These are phyloP conservation scores for Leccinum imitatum DNA, from an alignment of 768 basidiomycete species.

Conservation along the genomic window DNA sequence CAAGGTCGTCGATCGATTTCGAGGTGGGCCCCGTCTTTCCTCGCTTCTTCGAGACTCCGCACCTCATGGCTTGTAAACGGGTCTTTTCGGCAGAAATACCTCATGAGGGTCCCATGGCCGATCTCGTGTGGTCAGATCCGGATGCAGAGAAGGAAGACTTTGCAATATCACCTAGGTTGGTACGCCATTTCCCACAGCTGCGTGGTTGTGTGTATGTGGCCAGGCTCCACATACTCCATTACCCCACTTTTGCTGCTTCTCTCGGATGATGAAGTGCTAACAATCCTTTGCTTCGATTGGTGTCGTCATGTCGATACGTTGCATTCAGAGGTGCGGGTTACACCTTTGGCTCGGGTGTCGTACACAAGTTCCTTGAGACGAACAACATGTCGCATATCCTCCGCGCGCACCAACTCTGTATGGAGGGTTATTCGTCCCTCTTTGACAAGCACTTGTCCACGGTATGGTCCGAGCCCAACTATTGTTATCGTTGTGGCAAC, in stretches of 20 bases:
- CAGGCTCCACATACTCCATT: slow-evolving; percentile 10
- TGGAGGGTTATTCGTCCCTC: slow-evolving; percentile 98
- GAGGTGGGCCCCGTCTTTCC: slow-evolving; percentile 55
- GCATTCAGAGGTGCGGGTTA: slow-evolving; percentile 87
- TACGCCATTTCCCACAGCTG: slow-evolving; percentile 17
- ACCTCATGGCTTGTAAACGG: slow-evolving; percentile 23
- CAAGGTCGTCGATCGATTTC: slow-evolving; percentile 97
- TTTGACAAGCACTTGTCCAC: slow-evolving; percentile 95
- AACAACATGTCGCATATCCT: slow-evolving; percentile 98
- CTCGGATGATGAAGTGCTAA: slow-evolving; percentile 12
- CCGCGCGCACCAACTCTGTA: slow-evolving; percentile 97
- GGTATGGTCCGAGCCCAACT: slow-evolving; percentile 98
- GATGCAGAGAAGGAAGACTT: slow-evolving; percentile 99
- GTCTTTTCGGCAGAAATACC: slow-evolving; percentile 74
- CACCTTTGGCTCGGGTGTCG: slow-evolving; percentile 97
- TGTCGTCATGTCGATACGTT: background rate
- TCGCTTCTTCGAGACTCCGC: slow-evolving; percentile 18
- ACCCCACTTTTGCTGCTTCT: slow-evolving; percentile 12
- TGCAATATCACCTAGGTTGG: slow-evolving; percentile 94
- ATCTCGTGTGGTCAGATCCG: slow-evolving; percentile 99
- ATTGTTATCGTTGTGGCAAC: slow-evolving; percentile 98
- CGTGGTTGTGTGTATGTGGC: slow-evolving; percentile 7
- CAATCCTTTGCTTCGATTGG: slow-evolving; percentile 1
- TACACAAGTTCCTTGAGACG: slow-evolving; percentile 93
- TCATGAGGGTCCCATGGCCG: slow-evolving; percentile 99